Evolutionary conservation across 108 stramenopile genomes (phyloP).

Genomic region (Aurantiochytrium sp.): DNA sequence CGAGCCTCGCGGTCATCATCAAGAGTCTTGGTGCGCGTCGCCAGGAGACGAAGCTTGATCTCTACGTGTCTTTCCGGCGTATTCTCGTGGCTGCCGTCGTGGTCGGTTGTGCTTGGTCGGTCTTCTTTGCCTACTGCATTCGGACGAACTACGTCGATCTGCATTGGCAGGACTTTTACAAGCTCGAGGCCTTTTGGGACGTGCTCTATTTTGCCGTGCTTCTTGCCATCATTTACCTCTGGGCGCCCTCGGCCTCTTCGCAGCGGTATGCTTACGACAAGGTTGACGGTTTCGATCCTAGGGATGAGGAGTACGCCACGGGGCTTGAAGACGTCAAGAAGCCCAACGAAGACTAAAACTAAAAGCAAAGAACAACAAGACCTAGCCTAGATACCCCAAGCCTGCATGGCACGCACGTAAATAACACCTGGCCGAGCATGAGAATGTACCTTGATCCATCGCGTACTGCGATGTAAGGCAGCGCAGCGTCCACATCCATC

Average conservation of each 20-base stretch:
- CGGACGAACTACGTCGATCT: not conserved
- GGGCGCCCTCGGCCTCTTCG: not conserved
- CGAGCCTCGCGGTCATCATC: not conserved
- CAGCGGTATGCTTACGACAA: slow-evolving; percentile 5
- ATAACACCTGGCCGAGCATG: too few species aligned
- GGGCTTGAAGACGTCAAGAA: not conserved
- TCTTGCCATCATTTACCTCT: not conserved
- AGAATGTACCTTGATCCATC: too few species aligned
- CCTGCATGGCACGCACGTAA: too few species aligned
- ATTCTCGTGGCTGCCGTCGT: not conserved
- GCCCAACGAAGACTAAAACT: too few species aligned
- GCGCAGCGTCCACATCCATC: too few species aligned
- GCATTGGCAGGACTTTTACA: not conserved
- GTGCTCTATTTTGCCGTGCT: not conserved
- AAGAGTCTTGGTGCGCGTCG: not conserved
- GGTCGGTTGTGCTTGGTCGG: not conserved
- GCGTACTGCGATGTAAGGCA: too few species aligned
- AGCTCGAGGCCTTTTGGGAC: slow-evolving; percentile 2
- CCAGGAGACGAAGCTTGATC: not conserved
- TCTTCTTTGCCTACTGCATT: slow-evolving; percentile 11
- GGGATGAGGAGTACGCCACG: not conserved
- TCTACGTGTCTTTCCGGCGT: not conserved
- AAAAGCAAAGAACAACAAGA: too few species aligned
- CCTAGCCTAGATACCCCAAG: too few species aligned
- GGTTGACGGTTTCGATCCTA: not conserved